Evolutionary conservation across 345 rosid species (phyloP).

Genomic region (Euclidium syriacum): DNA sequence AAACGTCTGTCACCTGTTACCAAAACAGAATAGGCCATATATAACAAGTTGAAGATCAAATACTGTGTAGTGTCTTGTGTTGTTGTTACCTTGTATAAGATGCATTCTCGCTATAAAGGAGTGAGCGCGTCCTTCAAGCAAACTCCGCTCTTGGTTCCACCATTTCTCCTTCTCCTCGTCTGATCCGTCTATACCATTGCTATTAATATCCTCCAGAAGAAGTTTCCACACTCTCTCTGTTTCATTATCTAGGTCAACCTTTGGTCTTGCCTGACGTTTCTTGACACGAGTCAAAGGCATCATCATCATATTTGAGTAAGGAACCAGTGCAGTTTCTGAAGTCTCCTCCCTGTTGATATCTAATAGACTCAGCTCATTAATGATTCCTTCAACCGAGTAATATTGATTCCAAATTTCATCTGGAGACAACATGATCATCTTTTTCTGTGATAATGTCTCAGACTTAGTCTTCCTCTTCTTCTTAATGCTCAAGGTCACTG

Average conservation of each 20-base stretch:
- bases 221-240: constrained; percentile 83
- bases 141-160: constrained; percentile 86
- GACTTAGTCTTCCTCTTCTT: constrained; percentile 48
- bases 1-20: constrained; percentile 86
- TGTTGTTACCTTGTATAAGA: constrained; percentile 94
- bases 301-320: constrained; percentile 37
- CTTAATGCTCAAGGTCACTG: constrained; percentile 34
- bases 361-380: constrained; percentile 39
- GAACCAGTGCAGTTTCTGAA: constrained; percentile 49
- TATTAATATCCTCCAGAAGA: constrained; percentile 59
- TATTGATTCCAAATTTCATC: constrained; percentile 34
- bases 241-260: constrained; percentile 82
- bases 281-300: constrained; percentile 45
- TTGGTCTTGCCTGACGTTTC: constrained; percentile 58
- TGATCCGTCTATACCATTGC: constrained; percentile 70
- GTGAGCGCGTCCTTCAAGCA: constrained; percentile 72
- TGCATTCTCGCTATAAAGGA: constrained; percentile 95
- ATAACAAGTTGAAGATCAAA: background rate
- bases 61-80: background rate
- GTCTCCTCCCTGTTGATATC: constrained; percentile 47
- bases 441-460: constrained; percentile 13
- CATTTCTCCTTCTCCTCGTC: constrained; percentile 54
- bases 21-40: constrained; percentile 10
- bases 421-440: too few relatives aligned
- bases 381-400: constrained; percentile 40